Conservation (phyloP, 495 filamentous ascomycete genomes). For the Daldinia childiae region DNA sequence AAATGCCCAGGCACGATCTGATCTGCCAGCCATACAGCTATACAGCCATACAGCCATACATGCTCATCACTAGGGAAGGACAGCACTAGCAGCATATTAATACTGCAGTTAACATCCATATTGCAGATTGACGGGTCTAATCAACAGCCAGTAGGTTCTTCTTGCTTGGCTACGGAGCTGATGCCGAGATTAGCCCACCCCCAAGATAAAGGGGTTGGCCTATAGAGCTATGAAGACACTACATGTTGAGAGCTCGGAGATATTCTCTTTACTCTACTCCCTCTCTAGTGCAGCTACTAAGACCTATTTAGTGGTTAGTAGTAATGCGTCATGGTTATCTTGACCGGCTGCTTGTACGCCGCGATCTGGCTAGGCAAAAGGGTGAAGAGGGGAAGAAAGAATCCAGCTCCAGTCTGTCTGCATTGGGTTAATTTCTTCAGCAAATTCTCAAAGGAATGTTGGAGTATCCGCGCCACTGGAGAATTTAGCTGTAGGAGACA, state of each 20-base stretch:
- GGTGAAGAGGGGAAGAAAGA: conserved; percentile 27
- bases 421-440: conserved; percentile 44
- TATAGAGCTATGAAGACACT: conserved; percentile 18
- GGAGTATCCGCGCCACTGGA: conserved; percentile 30
- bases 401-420: conserved; percentile 39
- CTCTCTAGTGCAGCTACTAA: background rate
- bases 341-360: conserved; percentile 9
- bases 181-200: conserved; percentile 14
- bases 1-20: conserved; percentile 27
- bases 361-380: conserved; percentile 27
- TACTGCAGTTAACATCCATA: conserved; percentile 13
- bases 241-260: conserved; percentile 5
- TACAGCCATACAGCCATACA: conserved; percentile 24
- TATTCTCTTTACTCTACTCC: background rate
- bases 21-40: conserved; percentile 20
- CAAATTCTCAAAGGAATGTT: conserved; percentile 42
- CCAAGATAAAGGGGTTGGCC: conserved; percentile 11
- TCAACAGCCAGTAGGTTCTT: conserved; percentile 9
- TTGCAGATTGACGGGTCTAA: conserved; percentile 23
- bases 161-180: conserved; percentile 5
- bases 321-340: conserved; percentile 1
- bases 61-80: conserved; percentile 12
- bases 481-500: conserved; percentile 36
- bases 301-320: background rate
- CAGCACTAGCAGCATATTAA: conserved; percentile 1